Evolutionary conservation across 176 grass and related monocot genomes (phyloP).

Genomic region (Eragrostis curvula): DNA sequence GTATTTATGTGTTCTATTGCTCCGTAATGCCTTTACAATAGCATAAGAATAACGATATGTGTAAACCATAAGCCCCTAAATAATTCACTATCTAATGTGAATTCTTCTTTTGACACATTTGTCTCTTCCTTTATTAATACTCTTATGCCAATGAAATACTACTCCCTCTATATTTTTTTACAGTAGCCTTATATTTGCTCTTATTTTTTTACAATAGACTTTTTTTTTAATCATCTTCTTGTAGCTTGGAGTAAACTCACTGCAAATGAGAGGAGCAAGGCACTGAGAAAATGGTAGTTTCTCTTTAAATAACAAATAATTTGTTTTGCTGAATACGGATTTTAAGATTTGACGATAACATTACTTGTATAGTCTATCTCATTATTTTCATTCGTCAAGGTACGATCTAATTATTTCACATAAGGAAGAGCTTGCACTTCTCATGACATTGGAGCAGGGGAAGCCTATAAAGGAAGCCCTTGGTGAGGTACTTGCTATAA

Average conservation of each 20-base stretch:
- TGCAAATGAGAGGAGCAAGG: conserved; percentile 86
- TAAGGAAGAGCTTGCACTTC: conserved; percentile 93
- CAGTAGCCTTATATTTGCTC: neutral
- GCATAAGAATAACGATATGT: neutral
- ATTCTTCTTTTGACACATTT: neutral
- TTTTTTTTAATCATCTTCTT: conserved; percentile 31
- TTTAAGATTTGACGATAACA: conserved; percentile 13
- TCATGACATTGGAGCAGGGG: conserved; percentile 93
- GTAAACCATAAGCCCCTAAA: neutral
- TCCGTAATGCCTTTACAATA: neutral
- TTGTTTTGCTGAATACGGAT: conserved; percentile 10
- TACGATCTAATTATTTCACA: conserved; percentile 92
- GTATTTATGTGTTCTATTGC: too few relatives aligned
- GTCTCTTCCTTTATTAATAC: conserved; percentile 4
- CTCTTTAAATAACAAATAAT: conserved; percentile 5
- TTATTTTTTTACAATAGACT: neutral
- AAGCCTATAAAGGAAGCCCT: conserved; percentile 96
- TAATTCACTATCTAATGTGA: neutral
- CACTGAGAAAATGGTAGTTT: conserved; percentile 91
- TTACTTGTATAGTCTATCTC: conserved; percentile 37
- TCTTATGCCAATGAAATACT: conserved; percentile 6
- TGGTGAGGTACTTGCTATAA: conserved; percentile 73
- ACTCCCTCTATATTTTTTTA: neutral
- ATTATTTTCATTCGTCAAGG: conserved; percentile 58
- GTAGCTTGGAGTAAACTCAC: conserved; percentile 98